phyloP scores from a whole-genome alignment of 345 rosid species.

The Lepidium aucheri region DNA sequence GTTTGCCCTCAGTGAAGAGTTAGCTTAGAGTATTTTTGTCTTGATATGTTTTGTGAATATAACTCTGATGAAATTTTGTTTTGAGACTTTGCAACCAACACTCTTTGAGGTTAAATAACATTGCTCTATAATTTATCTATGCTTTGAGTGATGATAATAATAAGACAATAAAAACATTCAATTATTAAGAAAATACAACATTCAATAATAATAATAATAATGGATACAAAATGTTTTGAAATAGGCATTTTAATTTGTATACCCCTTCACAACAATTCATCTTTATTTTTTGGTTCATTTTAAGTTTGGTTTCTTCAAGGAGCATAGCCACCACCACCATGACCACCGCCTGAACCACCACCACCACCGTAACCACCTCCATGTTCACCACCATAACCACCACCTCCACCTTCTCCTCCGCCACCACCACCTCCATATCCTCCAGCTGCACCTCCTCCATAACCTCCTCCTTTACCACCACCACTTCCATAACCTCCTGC shows the following conservation, averaged over 20 bases:
- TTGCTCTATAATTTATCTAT: neutral
- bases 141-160: neutral
- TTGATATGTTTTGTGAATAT: too few relatives aligned
- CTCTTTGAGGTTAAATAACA: neutral
- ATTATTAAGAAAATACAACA: constrained; percentile 13
- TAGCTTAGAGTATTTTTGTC: too few relatives aligned
- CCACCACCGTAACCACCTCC: constrained; percentile 23
- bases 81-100: neutral
- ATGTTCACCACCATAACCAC: constrained; percentile 11
- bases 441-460: constrained; percentile 25
- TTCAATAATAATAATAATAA: constrained; percentile 21
- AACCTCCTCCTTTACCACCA: constrained; percentile 24
- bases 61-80: constrained; percentile 1
- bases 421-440: constrained; percentile 28
- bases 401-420: constrained; percentile 25
- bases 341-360: constrained; percentile 27
- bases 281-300: constrained; percentile 6
- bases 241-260: constrained; percentile 21
- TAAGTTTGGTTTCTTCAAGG: constrained; percentile 25
- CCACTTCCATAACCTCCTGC: constrained; percentile 28
- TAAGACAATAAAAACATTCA: constrained; percentile 8
- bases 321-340: constrained; percentile 33
- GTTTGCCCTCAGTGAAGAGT: too few relatives aligned
- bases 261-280: constrained; percentile 19
- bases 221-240: constrained; percentile 23